Base-by-base conservation (phyloP, 2,329 filamentous ascomycete genomes). In the Aspergillus awamori region DNA sequence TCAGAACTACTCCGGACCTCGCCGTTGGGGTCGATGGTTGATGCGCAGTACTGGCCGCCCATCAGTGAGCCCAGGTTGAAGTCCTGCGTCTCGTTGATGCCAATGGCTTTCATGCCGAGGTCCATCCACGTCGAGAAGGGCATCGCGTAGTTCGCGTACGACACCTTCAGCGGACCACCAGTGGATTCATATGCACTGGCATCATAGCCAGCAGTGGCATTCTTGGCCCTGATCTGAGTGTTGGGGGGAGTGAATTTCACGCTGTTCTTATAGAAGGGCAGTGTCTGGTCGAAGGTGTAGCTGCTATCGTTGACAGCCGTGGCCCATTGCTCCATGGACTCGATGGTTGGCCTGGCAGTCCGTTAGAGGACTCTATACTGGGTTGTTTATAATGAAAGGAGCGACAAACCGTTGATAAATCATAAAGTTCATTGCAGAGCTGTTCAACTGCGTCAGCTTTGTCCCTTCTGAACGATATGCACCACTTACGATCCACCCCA, bases 11-110 rank as follows among this genome's bases (percentile, higher is more conserved):
- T 71, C 28, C 72, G 63, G 8, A 66, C 8, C 72, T 74, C 62
- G n/a, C 57, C 62, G 0, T 39, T 53, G 1, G 72, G 68, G 15
- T 67, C 57, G 22, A 74, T 73, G 1, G 72, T 74, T 2, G 68
- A 78, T 1, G 80, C 74, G 22, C 71, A 73, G 55, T 75, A 80
- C 24, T 76, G 72, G 1, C 68, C 67, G 8, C 81, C 81, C 17
- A 77, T 60, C 4, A 84, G 67, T 4, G 67, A 67, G 26, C 82
- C 82, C 36, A 71, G 72, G 60, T 79, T 77, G 63, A 81, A 80
- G 15, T 76, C 80, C 3, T 69, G 28, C 1, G 69, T 59, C 4
- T 68, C 69, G 1, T 69, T 63, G 22, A 84, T 68, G 0, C 81
- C 81, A 11, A 82, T 74, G 1, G 73, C 73, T 20, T 77, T 64